Conservation (phyloP, 1,139 yeast genomes). For the Blastobotrys raffinosifermentans region DNA sequence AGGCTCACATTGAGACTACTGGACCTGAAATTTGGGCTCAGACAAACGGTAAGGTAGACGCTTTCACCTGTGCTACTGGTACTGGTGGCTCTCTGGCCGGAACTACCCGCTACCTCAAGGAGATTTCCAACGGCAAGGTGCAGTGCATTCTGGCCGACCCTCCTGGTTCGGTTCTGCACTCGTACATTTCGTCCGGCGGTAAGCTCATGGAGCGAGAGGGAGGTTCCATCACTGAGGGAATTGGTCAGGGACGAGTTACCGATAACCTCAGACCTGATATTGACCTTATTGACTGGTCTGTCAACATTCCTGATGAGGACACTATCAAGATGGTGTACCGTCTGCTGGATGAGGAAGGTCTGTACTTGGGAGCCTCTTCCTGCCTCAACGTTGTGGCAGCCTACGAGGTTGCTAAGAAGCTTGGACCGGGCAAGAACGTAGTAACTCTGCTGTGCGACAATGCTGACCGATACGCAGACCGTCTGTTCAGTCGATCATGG, state of each 20-base stretch:
- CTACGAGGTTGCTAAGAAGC: conserved; percentile 57
- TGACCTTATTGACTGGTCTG: conserved; percentile 66
- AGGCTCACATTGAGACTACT: conserved; percentile 84
- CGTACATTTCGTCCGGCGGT: conserved; percentile 66
- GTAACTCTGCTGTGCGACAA: conserved; percentile 85
- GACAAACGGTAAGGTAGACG: conserved; percentile 71
- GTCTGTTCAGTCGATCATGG: conserved; percentile 75
- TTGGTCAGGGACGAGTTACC: conserved; percentile 92
- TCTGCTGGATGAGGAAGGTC: conserved; percentile 81
- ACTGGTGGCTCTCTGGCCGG: conserved; percentile 93
- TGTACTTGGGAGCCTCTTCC: conserved; percentile 85
- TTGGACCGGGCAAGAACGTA: conserved; percentile 77
- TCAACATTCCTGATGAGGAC: conserved; percentile 65
- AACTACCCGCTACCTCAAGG: conserved; percentile 65
- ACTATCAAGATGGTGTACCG: conserved; percentile 77
- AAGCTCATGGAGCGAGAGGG: conserved; percentile 60
- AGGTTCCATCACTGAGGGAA: conserved; percentile 81
- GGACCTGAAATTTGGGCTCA: conserved; percentile 96
- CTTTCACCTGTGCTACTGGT: conserved; percentile 84
- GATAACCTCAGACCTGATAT: conserved; percentile 71
- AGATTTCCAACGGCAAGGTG: conserved; percentile 51
- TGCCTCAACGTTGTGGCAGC: conserved; percentile 84
- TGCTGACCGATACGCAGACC: conserved; percentile 80
- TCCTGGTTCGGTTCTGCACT: conserved; percentile 82
- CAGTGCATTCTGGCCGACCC: conserved; percentile 80